phyloP scores from a whole-genome alignment of 768 basidiomycete species.

The Galerina marginata region DNA sequence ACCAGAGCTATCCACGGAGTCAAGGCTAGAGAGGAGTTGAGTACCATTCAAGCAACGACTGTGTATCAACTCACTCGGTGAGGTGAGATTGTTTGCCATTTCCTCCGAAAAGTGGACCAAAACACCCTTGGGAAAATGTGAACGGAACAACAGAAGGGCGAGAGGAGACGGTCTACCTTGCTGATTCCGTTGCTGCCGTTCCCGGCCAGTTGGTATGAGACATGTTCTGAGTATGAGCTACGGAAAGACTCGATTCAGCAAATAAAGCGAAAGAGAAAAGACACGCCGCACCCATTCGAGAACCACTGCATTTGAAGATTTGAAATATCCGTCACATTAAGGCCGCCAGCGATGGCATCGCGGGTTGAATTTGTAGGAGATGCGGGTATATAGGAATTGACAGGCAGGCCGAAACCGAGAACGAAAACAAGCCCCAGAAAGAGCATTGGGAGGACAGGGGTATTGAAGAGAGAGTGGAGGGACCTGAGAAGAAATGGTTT shows the following conservation, averaged over 20 bases:
- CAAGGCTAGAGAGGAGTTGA: constrained; percentile 45
- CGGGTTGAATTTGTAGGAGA: constrained; percentile 68
- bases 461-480: neutral
- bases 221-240: constrained; percentile 57
- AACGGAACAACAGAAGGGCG: neutral
- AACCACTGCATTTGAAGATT: constrained; percentile 68
- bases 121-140: constrained; percentile 64
- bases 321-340: constrained; percentile 62
- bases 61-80: constrained; percentile 45
- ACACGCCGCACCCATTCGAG: constrained; percentile 45
- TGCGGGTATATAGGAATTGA: constrained; percentile 71
- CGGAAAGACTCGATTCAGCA: neutral
- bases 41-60: constrained; percentile 2
- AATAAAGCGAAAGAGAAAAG: constrained; percentile 9
- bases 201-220: constrained; percentile 67
- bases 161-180: constrained; percentile 47
- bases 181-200: constrained; percentile 53
- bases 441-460: neutral
- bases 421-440: neutral
- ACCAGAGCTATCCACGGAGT: constrained; percentile 95
- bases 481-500: too few species aligned
- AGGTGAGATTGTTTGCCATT: constrained; percentile 48
- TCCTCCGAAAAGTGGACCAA: constrained; percentile 85
- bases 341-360: constrained; percentile 43
- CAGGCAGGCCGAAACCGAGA: constrained; percentile 18